Evolutionary conservation across 2,329 filamentous ascomycete species (phyloP).

Genomic region (Alternaria hordeiaustralica): DNA sequence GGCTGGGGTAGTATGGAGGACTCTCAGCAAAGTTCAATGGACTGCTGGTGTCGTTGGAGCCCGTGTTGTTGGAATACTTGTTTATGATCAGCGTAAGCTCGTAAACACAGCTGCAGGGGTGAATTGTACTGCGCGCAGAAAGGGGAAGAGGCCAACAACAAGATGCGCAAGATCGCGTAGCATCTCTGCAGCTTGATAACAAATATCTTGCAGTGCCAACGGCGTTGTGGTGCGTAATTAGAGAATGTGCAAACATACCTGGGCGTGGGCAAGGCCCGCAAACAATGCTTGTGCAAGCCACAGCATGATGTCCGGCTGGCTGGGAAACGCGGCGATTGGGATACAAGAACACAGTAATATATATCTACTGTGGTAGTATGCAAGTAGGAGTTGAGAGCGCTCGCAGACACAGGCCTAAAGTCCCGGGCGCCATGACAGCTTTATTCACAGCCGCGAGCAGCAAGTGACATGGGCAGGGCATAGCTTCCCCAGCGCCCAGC

Average conservation of each 20-base stretch:
- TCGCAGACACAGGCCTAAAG: conserved; percentile 7
- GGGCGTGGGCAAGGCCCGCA: conserved; percentile 39
- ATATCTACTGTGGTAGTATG: conserved; percentile 17
- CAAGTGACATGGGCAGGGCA: conserved; percentile 7
- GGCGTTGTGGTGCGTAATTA: conserved; percentile 16
- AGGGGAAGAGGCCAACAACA: conserved; percentile 40
- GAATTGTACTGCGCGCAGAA: conserved; percentile 35
- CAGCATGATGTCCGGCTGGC: conserved; percentile 41
- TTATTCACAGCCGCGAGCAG: conserved; percentile 15
- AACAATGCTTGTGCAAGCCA: conserved; percentile 46
- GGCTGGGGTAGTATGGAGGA: conserved; percentile 80
- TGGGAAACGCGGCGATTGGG: conserved; percentile 15
- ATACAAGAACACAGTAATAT: conserved; percentile 17
- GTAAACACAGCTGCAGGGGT: conserved; percentile 26
- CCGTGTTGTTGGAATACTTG: conserved; percentile 38
- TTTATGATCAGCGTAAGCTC: conserved; percentile 33
- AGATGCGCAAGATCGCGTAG: conserved; percentile 25
- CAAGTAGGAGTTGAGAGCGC: conserved; percentile 22
- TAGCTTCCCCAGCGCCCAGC: conserved; percentile 19
- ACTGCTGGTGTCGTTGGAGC: conserved; percentile 28
- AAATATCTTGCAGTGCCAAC: conserved; percentile 12
- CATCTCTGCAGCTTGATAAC: conserved; percentile 37
- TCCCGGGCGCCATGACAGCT: conserved; percentile 25
- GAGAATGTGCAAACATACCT: conserved; percentile 34
- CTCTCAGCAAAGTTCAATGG: conserved; percentile 50